phyloP scores from a whole-genome alignment of 1,139 yeast species.

The Hansenula anomala region DNA sequence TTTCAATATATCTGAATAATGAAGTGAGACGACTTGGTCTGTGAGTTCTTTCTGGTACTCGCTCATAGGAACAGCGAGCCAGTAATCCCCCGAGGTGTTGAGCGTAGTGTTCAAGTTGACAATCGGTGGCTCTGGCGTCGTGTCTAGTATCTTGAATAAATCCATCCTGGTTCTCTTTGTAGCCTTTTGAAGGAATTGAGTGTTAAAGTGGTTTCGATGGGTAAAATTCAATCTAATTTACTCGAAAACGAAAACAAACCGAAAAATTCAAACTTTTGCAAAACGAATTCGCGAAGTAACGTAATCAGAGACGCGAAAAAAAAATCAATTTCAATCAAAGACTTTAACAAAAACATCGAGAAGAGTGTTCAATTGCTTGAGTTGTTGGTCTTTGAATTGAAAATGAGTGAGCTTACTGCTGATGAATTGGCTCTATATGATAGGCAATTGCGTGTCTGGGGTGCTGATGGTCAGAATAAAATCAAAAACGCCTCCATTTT shows the following conservation, averaged over 20 bases:
- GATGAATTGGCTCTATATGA: conserved; percentile 93
- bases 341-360: too few relatives aligned
- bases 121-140: conserved; percentile 80
- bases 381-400: too few relatives aligned
- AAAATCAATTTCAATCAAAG: too few relatives aligned
- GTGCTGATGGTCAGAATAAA: conserved; percentile 84
- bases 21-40: conserved; percentile 89
- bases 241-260: too few relatives aligned
- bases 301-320: too few relatives aligned
- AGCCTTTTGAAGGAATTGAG: too few relatives aligned
- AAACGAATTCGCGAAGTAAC: too few relatives aligned
- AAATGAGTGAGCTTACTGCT: conserved; percentile 25
- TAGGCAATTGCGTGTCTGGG: conserved; percentile 95
- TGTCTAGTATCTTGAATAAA: conserved; percentile 68
- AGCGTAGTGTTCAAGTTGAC: conserved; percentile 40
- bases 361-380: too few relatives aligned
- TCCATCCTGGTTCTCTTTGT: conserved; percentile 56
- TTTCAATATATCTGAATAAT: conserved; percentile 84
- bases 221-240: too few relatives aligned
- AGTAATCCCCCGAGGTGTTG: conserved; percentile 61
- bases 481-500: conserved; percentile 72
- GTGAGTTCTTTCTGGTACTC: conserved; percentile 86
- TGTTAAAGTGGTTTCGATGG: too few relatives aligned
- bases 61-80: conserved; percentile 81
- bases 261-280: too few relatives aligned